Base-by-base conservation (phyloP, 2,329 filamentous ascomycete genomes). In the Scedosporium boydii region DNA sequence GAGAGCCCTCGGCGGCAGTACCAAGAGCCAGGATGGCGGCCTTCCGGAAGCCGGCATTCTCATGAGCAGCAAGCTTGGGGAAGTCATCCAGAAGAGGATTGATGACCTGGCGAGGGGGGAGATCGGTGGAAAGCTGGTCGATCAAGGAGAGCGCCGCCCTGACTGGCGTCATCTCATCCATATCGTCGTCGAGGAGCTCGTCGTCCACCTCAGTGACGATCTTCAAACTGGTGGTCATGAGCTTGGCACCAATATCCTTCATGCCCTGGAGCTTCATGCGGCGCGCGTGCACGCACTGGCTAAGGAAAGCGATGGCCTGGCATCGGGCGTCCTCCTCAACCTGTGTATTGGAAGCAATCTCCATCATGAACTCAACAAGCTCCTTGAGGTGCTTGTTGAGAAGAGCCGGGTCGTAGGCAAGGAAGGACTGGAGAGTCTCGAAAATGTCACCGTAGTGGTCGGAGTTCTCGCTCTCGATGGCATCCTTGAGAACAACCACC, bases 211-310 rank as follows among this genome's bases (percentile, higher is more conserved):
- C 93, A 7, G 92, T 91, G 65, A 93, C 87, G 68, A 98, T 93
- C 71, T 93, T 85, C 75, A 98, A 85, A 71, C 89, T 87, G 79
- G 93, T 95, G 72, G 89, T 81, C 68, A 93, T 97, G 67, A 99
- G 83, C 73, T 91, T 86, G 70, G 93, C 87, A 64, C 91, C 93
- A 73, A 98, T 86, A 63, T 85, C 83, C 73, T 87, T 88, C 77
- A 97, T 87, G 65, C 84, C 90, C 78, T 98, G 95, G 62, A 98
- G 87, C 83, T 97, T 97, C 78, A 97, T 88, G 75, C 95, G 96
- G 71, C 93, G 87, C 80, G 93, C 97, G 66, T 90, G 87, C 29
- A 96, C 90, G 67, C 86, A 89, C 79, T 97, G 92, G 79, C 96
- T 93, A 64, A 99, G 83, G 85, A 97, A 97, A 65, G 90, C 90